Evolutionary conservation across 805 yeast species (phyloP).

Genomic region (Lachancea sp.): DNA sequence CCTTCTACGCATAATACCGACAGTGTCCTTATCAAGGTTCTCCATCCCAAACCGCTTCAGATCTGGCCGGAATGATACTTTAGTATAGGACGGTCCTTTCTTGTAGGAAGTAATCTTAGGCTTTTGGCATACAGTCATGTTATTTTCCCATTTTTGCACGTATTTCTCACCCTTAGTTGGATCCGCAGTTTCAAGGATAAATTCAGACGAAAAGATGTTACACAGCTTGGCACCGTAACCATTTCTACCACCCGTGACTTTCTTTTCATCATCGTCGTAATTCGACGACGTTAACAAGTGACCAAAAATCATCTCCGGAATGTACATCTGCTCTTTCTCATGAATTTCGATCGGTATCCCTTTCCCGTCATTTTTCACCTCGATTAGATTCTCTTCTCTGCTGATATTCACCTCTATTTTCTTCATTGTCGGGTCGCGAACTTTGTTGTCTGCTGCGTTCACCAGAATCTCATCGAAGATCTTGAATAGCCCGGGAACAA

Average conservation of each 20-base stretch:
- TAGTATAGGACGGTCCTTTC: slow-evolving; percentile 70
- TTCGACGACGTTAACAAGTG: slow-evolving; percentile 90
- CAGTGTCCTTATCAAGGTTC: slow-evolving; percentile 70
- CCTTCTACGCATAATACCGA: slow-evolving; percentile 84
- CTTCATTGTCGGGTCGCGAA: slow-evolving; percentile 87
- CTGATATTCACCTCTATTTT: slow-evolving; percentile 77
- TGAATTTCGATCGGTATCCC: slow-evolving; percentile 96
- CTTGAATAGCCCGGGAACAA: slow-evolving; percentile 94
- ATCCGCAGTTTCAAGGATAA: slow-evolving; percentile 85
- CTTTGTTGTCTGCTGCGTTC: slow-evolving; percentile 97
- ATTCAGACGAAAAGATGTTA: slow-evolving; percentile 88
- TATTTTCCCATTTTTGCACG: slow-evolving; percentile 77
- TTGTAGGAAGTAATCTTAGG: slow-evolving; percentile 56
- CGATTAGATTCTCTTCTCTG: slow-evolving; percentile 64
- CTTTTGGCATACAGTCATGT: slow-evolving; percentile 72
- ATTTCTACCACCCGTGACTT: slow-evolving; percentile 97
- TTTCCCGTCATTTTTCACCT: slow-evolving; percentile 84
- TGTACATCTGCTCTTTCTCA: slow-evolving; percentile 81
- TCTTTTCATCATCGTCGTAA: slow-evolving; percentile 90
- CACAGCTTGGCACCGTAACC: slow-evolving; percentile 98
- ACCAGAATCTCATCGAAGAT: slow-evolving; percentile 96
- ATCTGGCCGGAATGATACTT: slow-evolving; percentile 85
- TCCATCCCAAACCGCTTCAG: slow-evolving; percentile 78
- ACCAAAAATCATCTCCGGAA: slow-evolving; percentile 95
- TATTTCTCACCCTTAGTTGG: slow-evolving; percentile 54